Conservation (phyloP, 2,329 filamentous ascomycete species). For the Fusarium irregulare region DNA sequence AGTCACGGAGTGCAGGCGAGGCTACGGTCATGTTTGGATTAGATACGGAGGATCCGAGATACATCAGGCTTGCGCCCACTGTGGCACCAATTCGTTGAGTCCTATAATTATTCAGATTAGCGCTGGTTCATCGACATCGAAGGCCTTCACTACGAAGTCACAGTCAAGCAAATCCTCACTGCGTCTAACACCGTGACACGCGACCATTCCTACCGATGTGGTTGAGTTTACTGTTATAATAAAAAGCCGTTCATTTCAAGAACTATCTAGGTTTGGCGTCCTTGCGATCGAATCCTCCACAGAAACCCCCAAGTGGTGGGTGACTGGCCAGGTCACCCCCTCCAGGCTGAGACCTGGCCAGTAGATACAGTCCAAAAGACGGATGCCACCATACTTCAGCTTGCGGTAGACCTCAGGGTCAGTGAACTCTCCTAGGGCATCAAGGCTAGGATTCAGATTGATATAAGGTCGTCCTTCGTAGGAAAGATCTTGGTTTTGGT, state of each 20-base stretch:
- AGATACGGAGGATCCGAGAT: conserved; percentile 28
- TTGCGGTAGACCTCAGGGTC: neutral
- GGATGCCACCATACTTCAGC: neutral
- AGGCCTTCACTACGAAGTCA: neutral
- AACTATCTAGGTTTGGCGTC: too few relatives aligned
- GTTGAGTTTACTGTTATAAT: neutral
- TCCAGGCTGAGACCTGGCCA: neutral
- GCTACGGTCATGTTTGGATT: conserved; percentile 39
- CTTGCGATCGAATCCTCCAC: neutral
- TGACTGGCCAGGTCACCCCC: neutral
- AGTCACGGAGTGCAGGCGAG: conserved; percentile 4
- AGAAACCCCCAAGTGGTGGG: neutral
- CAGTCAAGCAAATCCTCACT: neutral
- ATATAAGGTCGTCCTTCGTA: neutral
- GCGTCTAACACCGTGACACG: neutral
- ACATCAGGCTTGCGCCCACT: conserved; percentile 36
- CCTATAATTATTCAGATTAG: accelerated
- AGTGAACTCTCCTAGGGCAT: neutral
- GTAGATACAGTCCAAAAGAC: neutral
- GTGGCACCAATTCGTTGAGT: conserved; percentile 27
- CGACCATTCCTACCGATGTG: neutral
- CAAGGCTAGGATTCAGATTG: neutral
- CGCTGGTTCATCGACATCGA: neutral
- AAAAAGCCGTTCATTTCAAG: neutral
- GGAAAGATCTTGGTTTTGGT: neutral